Evolutionary conservation across 2,329 filamentous ascomycete species (phyloP).

Genomic region (Cordyceps cateniannulata): DNA sequence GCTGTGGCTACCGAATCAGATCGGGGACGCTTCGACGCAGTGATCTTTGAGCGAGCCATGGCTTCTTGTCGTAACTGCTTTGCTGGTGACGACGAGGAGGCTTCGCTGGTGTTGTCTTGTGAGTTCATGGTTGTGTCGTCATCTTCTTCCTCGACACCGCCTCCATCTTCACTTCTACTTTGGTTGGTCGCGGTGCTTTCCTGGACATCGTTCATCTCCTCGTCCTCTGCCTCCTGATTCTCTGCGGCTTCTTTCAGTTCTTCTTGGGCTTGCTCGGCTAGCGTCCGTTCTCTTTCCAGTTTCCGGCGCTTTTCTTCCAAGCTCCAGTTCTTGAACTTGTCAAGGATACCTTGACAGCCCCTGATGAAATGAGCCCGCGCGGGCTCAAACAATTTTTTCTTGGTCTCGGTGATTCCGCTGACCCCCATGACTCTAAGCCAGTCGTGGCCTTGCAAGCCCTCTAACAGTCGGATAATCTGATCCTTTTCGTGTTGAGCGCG

Average conservation of each 20-base stretch:
- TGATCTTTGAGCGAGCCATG: constrained; percentile 43
- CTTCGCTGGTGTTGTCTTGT: constrained; percentile 51
- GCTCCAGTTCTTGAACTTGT: constrained; percentile 84
- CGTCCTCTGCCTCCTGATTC: constrained; percentile 19
- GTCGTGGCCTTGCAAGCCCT: constrained; percentile 81
- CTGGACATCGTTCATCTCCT: constrained; percentile 23
- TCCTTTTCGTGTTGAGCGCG: constrained; percentile 62
- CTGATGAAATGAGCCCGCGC: constrained; percentile 79
- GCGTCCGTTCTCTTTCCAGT: constrained; percentile 60
- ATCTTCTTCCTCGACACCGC: constrained; percentile 35
- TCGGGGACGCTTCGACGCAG: constrained; percentile 27
- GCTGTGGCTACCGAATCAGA: constrained; percentile 24
- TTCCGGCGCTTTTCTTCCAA: constrained; percentile 83
- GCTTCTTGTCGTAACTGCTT: constrained; percentile 72
- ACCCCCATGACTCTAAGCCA: constrained; percentile 93
- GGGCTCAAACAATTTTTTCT: constrained; percentile 79
- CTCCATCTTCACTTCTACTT: constrained; percentile 23
- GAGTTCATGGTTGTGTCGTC: constrained; percentile 23
- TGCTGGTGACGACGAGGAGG: constrained; percentile 39
- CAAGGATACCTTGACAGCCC: constrained; percentile 73
- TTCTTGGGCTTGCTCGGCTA: constrained; percentile 27
- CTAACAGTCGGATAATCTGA: constrained; percentile 60
- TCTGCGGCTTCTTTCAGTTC: constrained; percentile 28
- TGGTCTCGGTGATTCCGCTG: constrained; percentile 74
- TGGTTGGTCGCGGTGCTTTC: constrained; percentile 28